A percentile compares a stretch with the other conserved stretches of the same genome.
Evolutionary conservation across 768 basidiomycete species (phyloP).

Genomic region (Punctularia strigosozonata): DNA sequence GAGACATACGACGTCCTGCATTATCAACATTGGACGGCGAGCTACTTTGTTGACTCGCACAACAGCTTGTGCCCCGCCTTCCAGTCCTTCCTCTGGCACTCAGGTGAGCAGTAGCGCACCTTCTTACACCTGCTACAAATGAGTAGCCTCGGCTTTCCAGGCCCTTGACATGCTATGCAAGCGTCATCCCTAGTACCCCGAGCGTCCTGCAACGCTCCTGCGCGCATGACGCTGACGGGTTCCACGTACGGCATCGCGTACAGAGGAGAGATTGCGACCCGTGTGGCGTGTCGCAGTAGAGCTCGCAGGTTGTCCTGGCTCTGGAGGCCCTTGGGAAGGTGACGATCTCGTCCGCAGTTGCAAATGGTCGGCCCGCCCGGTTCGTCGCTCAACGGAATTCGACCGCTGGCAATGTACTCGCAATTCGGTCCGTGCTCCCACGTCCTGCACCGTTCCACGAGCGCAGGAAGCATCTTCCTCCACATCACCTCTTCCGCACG

Average conservation of each 20-base stretch:
- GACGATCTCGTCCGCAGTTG: conserved; percentile 39
- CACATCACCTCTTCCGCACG: too few species aligned
- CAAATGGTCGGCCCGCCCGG: conserved; percentile 33
- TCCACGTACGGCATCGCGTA: conserved; percentile 42
- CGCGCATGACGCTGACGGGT: conserved; percentile 14
- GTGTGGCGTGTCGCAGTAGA: conserved; percentile 31
- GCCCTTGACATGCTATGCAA: conserved; percentile 19
- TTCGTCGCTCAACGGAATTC: conserved; percentile 27
- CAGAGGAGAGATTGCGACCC: conserved; percentile 40
- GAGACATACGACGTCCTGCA: too few species aligned
- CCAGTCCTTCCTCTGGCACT: conserved; percentile 37
- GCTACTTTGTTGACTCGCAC: too few species aligned
- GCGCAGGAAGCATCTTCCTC: too few species aligned
- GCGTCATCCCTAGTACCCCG: conserved; percentile 11
- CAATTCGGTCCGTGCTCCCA: conserved; percentile 38
- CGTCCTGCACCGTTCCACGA: conserved; percentile 38
- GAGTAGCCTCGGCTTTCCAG: conserved; percentile 21
- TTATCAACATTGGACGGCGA: too few species aligned
- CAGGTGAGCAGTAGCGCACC: conserved; percentile 29
- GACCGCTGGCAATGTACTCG: conserved; percentile 27
- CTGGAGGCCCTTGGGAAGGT: too few species aligned
- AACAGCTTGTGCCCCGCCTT: background rate
- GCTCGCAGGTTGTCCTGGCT: conserved; percentile 29
- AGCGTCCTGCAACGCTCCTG: background rate
- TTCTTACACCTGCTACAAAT: conserved; percentile 26